Base-by-base conservation (phyloP, 2,329 filamentous ascomycete species). In the Metarhizium sp. region DNA sequence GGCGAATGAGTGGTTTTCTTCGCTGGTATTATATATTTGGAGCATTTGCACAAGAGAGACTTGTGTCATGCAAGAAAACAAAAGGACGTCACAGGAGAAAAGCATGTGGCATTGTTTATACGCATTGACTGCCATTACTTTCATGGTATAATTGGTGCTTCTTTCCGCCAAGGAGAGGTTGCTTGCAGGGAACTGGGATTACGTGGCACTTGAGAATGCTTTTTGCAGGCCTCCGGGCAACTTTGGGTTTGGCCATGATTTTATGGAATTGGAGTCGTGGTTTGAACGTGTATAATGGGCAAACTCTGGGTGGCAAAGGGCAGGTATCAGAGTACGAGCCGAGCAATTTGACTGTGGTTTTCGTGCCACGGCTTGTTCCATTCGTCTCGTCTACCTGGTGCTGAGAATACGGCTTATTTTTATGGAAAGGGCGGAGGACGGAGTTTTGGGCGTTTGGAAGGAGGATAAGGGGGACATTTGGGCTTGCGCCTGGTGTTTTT, bases 371-470 rank as follows among this genome's bases (percentile, higher is more conserved):
- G 6, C 8, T 45, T 18, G 42, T 45, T 20, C n/a, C 6, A 6
- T 18, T 14, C n/a, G 42, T 5, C 42, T 25, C n/a, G 2, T 11
- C 38, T 16, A 16, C 38, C 0, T 16, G 25, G 45, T 20, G 25
- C 45, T 48, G 45, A n/a, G 45, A 14, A 14, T 14, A 10, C 7
- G 18, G 20, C 18, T 45, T 45, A 5, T 16, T 43, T 6, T 43
- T 11, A 40, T 20, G 52, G 52, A 49, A 29, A 42, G 30, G 52
- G 52, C 34, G 20, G 52, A 36, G 42, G 51, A 53, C n/a, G 52
- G 52, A 48, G 52, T 53, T 53, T 53, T 6, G 7, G 52, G 52
- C 52, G 52, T 53, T 53, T 48, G 32, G 7, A 34, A 34, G 32
- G 2, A 34, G 32, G 32, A 11, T 34, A 34, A 36, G 20, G 1